Evolutionary conservation across 768 basidiomycete species (phyloP).

Genomic region (Termitomyces sp.): DNA sequence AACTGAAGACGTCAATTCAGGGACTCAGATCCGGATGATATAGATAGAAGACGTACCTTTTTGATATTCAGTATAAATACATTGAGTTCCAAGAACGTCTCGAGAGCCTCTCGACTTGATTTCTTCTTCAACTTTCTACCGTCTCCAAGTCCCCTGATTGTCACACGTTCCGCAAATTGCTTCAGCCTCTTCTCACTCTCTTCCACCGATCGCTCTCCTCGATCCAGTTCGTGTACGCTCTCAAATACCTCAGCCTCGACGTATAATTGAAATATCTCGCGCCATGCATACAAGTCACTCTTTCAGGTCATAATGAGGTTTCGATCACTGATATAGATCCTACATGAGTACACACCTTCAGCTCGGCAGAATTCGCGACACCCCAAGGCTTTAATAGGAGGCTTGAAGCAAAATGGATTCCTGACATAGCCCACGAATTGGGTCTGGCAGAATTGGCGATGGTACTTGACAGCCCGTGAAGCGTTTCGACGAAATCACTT

Average conservation of each 20-base stretch:
- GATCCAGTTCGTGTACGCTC: constrained; percentile 51
- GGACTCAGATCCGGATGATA: not conserved
- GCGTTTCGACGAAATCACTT: constrained; percentile 39
- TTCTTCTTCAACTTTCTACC: constrained; percentile 49
- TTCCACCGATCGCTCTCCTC: constrained; percentile 65
- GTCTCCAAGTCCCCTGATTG: constrained; percentile 50
- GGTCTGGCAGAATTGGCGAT: constrained; percentile 40
- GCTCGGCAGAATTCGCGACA: constrained; percentile 10
- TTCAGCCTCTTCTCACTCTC: constrained; percentile 65
- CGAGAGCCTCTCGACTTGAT: constrained; percentile 54
- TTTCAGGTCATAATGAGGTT: constrained; percentile 9
- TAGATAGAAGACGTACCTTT: constrained; percentile 42
- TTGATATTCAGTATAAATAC: constrained; percentile 75
- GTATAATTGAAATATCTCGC: constrained; percentile 86
- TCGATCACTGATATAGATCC: not conserved
- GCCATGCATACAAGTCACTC: constrained; percentile 82
- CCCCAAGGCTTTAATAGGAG: constrained; percentile 32
- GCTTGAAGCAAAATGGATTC: constrained; percentile 42
- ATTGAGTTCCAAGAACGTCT: constrained; percentile 73
- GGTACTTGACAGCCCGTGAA: constrained; percentile 29
- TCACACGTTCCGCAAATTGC: constrained; percentile 57
- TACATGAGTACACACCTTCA: constrained; percentile 13
- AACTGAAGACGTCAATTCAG: constrained; percentile 39
- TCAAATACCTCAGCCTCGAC: constrained; percentile 86
- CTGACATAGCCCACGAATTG: constrained; percentile 30